Base-by-base conservation (phyloP, 352 stramenopile species). In the Globisporangium mamillatum region DNA sequence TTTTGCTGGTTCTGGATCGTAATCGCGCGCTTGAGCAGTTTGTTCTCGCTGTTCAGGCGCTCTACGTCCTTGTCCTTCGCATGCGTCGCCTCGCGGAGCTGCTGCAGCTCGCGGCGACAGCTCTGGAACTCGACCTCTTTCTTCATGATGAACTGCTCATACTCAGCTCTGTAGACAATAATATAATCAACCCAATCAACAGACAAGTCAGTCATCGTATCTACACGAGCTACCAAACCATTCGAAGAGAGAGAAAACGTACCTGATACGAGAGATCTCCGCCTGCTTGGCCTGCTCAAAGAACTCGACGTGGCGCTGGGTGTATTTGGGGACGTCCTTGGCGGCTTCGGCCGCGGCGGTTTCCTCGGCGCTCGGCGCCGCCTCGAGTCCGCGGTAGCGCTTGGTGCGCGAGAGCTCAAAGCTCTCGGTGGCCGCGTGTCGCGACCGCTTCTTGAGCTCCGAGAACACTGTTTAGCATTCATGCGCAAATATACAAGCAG, bases 1-100 rank as follows among this genome's bases (percentile, higher is more conserved):
- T 96, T 96, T 69, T 94, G 88, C 73, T 94, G 85, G 73, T 83
- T 94, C 70, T 96, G 88, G 75, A 96, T 96, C 57, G 75, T 82
- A 63, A 96, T 87, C 24, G 88, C 88, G 44, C 88, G 86, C 71
- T 94, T 93, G 29, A 96, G 75, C 57, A 96, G 72, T 73, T 86
- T 88, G 77, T 94, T 96, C 69, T 96, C 88, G n/a, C 76, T 72
- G 57, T 88, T 72, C n/a, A 94, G 73, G 29, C 88, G 79, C 65
- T 87, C 80, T 20, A 76, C 9, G 2, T 94, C 86, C 46, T 76
- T 79, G n/a, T 82, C 79, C 68, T 91, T 81, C 9, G 56, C 46
- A 6, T 76, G 66, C 29, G 68, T 54, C 2, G 75, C 75, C 61
- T 89, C 72, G 32, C 81, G 77, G 55, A 79, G 75, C 34, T 78